Evolutionary conservation across 2,329 filamentous ascomycete genomes (phyloP).

Genomic region (Erysiphe pulchra): DNA sequence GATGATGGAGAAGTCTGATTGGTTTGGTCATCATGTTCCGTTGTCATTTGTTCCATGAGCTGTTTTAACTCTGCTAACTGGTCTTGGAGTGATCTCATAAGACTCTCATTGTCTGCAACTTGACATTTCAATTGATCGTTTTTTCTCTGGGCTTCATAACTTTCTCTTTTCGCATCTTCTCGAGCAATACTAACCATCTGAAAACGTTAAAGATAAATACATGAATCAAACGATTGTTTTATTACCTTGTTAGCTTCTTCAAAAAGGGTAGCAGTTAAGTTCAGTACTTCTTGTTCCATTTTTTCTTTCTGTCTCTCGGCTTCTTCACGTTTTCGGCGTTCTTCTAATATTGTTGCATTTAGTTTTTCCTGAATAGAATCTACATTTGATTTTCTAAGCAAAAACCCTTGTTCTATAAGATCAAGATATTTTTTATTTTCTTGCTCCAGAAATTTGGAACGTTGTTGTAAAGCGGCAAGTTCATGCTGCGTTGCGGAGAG

Average conservation of each 20-base stretch:
- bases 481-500: slow-evolving; percentile 64
- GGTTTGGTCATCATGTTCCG: slow-evolving; percentile 45
- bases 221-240: neutral
- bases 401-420: slow-evolving; percentile 43
- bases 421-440: slow-evolving; percentile 35
- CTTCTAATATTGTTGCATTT: slow-evolving; percentile 32
- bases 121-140: slow-evolving; percentile 74
- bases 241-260: slow-evolving; percentile 76
- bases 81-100: slow-evolving; percentile 77
- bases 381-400: slow-evolving; percentile 49
- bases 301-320: slow-evolving; percentile 59
- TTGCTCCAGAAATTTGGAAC: slow-evolving; percentile 40
- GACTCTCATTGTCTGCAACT: slow-evolving; percentile 59
- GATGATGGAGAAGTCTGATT: slow-evolving; percentile 50
- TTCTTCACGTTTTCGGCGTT: slow-evolving; percentile 35
- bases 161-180: slow-evolving; percentile 65
- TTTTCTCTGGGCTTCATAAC: slow-evolving; percentile 55
- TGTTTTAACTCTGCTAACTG: slow-evolving; percentile 76
- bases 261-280: slow-evolving; percentile 74
- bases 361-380: slow-evolving; percentile 44
- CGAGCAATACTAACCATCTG: slow-evolving; percentile 82
- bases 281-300: slow-evolving; percentile 82
- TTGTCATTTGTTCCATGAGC: slow-evolving; percentile 70
- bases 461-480: slow-evolving; percentile 44
- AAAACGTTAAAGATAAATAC: slow-evolving; percentile 37